A percentile compares a stretch with the other conserved stretches of the same genome.
Conservation (phyloP, 2,329 filamentous ascomycete species). For the Paraphaeosphaeria minitans region DNA sequence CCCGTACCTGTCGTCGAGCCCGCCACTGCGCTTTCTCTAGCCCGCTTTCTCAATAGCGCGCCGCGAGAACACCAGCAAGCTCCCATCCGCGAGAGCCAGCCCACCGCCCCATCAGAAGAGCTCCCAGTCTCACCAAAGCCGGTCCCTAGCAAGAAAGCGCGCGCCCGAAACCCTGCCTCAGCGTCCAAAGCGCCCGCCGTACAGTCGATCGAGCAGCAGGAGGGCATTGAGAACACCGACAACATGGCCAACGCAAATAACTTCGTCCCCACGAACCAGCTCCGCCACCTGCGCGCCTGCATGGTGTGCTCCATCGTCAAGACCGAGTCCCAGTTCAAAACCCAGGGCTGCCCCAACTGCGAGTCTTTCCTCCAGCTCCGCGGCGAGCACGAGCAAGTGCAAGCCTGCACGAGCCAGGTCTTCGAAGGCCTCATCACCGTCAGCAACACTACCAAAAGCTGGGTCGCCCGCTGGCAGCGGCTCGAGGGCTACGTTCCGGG, state of each 20-base stretch:
- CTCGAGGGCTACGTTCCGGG: constrained; percentile 86
- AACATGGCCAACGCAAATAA: constrained; percentile 54
- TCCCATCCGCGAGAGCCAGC: too few species aligned
- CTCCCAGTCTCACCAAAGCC: not conserved
- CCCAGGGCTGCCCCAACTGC: constrained; percentile 94
- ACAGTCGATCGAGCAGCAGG: constrained; percentile 24
- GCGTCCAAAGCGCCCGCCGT: not conserved
- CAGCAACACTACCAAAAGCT: constrained; percentile 79
- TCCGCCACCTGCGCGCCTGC: constrained; percentile 90
- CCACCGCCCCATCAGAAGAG: not conserved
- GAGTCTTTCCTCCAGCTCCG: constrained; percentile 86
- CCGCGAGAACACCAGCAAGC: not conserved
- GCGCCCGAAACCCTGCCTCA: not conserved
- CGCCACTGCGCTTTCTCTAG: too few species aligned
- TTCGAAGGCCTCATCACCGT: constrained; percentile 92
- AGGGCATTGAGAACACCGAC: constrained; percentile 38
- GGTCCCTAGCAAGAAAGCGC: not conserved
- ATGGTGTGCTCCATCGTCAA: constrained; percentile 98
- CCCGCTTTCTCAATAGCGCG: not conserved
- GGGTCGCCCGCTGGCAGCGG: constrained; percentile 97
- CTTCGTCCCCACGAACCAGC: constrained; percentile 74
- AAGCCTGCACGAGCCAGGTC: constrained; percentile 93
- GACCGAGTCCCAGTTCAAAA: constrained; percentile 79
- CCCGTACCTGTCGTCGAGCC: not conserved
- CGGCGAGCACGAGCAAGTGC: constrained; percentile 78